Evolutionary conservation across 2,329 filamentous ascomycete species (phyloP), one percentile per base, ranked within the genome.

Genomic region (Phaeosphaeriaceae sp.): DNA sequence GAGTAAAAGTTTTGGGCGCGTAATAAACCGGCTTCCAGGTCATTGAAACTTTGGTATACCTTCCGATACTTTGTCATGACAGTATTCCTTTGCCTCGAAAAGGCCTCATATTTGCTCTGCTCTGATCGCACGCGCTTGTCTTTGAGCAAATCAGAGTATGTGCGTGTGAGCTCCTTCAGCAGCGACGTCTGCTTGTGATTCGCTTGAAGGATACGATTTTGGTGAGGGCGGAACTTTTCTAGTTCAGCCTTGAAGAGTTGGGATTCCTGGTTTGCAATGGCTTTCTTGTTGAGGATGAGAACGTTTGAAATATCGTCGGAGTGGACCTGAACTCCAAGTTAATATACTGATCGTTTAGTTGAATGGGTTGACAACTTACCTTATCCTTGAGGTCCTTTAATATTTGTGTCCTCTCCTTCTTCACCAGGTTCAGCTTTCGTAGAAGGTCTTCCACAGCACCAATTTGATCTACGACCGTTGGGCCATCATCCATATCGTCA

Each of bases 301-400:
- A 97, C 92, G 67, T 96, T 94, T 4, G 92, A 97, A 56, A 99
- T 99, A 66, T 99, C 95, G 67, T 99, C 95, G 59, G 89, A 91
- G 75, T 96, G 93, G 44, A 93, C 88, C 93, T 97, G 58, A 12
- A 39, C 16, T n/a, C 23, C 7, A 33, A 21, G 36, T 58, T 46
- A 56, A 54, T 30, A 30, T 9, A 6, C 4, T 6, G 15, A 30
- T 32, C 16, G 12, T 4, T 2, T 16, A n/a, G 17, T 16, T 6
- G 3, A 18, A 21, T 15, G 15, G 8, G 30, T 13, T 9, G 23
- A 46, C n/a, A 7, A 54, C 81, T 64, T 74, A 95, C 94, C 87
- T 96, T 97, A 60, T 97, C 92, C 74, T 99, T 99, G 61, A 99
- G 79, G 74, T 99, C 94, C 73, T 97, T 97, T 58, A 99, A 76